Evolutionary conservation across 2,329 filamentous ascomycete species (phyloP).

Genomic region (Cladosporium halotolerans): DNA sequence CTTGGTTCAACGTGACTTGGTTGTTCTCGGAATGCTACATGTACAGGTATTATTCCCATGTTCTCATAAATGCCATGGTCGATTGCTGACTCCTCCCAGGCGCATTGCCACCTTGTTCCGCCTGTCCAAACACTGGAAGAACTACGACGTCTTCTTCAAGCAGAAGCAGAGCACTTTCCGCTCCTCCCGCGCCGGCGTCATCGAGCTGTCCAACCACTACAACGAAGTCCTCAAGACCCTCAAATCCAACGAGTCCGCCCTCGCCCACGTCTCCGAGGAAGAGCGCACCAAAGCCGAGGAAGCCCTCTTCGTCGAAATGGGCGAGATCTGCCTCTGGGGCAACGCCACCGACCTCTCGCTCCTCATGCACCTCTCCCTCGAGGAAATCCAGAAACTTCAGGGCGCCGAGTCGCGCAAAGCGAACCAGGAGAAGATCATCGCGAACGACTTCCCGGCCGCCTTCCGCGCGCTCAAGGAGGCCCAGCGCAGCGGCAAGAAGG

Average conservation of each 20-base stretch:
- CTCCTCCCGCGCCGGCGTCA: constrained; percentile 77
- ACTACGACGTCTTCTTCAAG: constrained; percentile 80
- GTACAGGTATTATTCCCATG: constrained; percentile 56
- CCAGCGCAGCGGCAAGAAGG: constrained; percentile 58
- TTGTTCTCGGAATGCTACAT: constrained; percentile 92
- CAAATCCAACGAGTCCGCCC: constrained; percentile 43
- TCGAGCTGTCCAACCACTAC: constrained; percentile 76
- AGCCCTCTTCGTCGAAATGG: constrained; percentile 84
- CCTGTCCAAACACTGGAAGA: constrained; percentile 74
- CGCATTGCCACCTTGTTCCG: constrained; percentile 76
- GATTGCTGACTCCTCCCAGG: constrained; percentile 40
- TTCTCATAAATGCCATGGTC: background rate
- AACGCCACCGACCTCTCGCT: constrained; percentile 94
- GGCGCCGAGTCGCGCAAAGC: constrained; percentile 78
- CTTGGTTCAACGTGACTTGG: constrained; percentile 84
- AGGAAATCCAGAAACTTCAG: constrained; percentile 95
- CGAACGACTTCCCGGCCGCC: constrained; percentile 72
- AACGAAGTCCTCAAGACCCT: constrained; percentile 65
- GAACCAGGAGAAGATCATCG: constrained; percentile 84
- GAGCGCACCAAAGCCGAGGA: constrained; percentile 63
- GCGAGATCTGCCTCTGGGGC: constrained; percentile 93
- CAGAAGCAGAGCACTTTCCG: constrained; percentile 92
- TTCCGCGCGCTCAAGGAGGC: constrained; percentile 64
- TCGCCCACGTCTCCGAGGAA: constrained; percentile 40
- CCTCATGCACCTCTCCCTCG: constrained; percentile 81